These are phyloP conservation scores for Vigna trinervia DNA, from an alignment of 306 rosid genomes.

Conservation along the genomic window DNA sequence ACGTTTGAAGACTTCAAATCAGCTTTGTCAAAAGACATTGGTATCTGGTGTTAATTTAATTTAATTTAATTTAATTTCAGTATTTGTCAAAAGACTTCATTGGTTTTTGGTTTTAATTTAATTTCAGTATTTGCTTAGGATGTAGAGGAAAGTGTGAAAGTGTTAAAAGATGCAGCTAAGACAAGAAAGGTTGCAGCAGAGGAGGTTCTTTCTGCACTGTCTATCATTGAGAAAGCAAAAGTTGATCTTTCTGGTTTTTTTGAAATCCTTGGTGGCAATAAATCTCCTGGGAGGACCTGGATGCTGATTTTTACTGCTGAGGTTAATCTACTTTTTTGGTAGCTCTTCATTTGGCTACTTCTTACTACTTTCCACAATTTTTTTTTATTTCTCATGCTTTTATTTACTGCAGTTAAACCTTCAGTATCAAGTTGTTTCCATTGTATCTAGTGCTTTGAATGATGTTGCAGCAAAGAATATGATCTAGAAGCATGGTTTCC, in stretches of 20 bases:
- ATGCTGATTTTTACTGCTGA: conserved; percentile 87
- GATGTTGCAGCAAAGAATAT: too few species aligned
- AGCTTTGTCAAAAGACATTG: too few species aligned
- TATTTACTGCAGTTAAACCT: too few species aligned
- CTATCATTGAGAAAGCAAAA: conserved; percentile 81
- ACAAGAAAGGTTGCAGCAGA: conserved; percentile 66
- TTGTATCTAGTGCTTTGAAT: too few species aligned
- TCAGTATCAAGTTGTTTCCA: too few species aligned
- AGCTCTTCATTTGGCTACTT: conserved; percentile 14
- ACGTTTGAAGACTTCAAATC: too few species aligned
- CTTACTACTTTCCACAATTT: too few species aligned
- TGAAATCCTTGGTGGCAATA: conserved; percentile 74
- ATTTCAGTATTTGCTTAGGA: conserved; percentile 58
- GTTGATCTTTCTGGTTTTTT: conserved; percentile 77
- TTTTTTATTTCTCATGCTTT: too few species aligned
- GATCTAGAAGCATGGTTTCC: too few species aligned
- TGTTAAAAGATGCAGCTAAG: conserved; percentile 84
- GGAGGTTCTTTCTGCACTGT: conserved; percentile 75
- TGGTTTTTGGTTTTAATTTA: neutral
- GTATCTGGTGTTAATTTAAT: too few species aligned
- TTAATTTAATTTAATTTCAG: too few species aligned
- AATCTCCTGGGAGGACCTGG: conserved; percentile 97
- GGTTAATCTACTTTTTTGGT: conserved; percentile 51
- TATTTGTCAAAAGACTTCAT: too few species aligned
- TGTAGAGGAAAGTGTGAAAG: conserved; percentile 74